Conservation (phyloP, 768 basidiomycete genomes). For the Coprinopsis marcescibilis region DNA sequence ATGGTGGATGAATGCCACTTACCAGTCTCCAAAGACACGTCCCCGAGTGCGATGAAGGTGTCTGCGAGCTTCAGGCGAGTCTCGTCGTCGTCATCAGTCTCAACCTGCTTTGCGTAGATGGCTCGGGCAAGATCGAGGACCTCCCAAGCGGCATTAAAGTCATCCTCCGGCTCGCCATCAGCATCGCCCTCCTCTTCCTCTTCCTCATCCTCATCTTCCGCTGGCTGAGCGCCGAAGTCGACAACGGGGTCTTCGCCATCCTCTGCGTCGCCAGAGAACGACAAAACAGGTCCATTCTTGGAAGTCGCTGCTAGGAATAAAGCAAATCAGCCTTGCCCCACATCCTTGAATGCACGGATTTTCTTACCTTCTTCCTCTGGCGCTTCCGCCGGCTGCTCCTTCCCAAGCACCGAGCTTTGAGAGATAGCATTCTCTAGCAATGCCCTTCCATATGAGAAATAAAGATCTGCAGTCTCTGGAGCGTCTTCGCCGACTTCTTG, state of each 20-base stretch:
- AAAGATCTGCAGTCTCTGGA: slow-evolving; percentile 79
- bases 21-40: slow-evolving; percentile 98
- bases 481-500: slow-evolving; percentile 72
- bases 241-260: slow-evolving; percentile 48
- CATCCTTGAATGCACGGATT: slow-evolving; percentile 6
- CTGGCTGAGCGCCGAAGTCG: slow-evolving; percentile 55
- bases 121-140: slow-evolving; percentile 91
- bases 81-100: slow-evolving; percentile 49
- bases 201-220: slow-evolving; percentile 45
- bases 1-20: slow-evolving; percentile 18
- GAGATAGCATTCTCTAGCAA: slow-evolving; percentile 88
- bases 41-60: slow-evolving; percentile 84
- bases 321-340: slow-evolving; percentile 1
- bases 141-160: slow-evolving; percentile 98
- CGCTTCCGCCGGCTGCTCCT: slow-evolving; percentile 64
- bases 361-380: slow-evolving; percentile 37
- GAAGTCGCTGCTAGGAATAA: slow-evolving; percentile 24
- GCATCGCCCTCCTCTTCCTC: slow-evolving; percentile 58
- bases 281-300: slow-evolving; percentile 56
- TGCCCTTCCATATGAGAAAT: slow-evolving; percentile 90
- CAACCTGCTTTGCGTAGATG: slow-evolving; percentile 67
- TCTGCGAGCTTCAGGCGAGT: slow-evolving; percentile 83
- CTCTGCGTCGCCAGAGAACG: slow-evolving; percentile 78
- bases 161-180: slow-evolving; percentile 86
- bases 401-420: slow-evolving; percentile 83